phyloP scores from a whole-genome alignment of 441 rosid species.

The Gossypium schwendimanii region DNA sequence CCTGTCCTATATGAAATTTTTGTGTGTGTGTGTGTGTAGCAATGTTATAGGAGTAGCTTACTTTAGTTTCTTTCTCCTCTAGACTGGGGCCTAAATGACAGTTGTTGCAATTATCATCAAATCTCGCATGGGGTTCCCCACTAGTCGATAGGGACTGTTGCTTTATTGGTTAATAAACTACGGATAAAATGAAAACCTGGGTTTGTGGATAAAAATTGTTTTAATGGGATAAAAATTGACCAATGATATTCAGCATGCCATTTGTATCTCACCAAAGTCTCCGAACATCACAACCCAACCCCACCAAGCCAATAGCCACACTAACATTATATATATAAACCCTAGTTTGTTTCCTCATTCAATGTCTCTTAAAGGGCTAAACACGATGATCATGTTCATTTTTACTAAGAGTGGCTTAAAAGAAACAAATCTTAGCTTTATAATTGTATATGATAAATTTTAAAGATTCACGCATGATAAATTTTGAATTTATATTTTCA shows the following conservation, averaged over 20 bases:
- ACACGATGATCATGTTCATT: background rate
- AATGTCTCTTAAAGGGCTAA: no score
- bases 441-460: no score
- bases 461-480: no score
- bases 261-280: background rate
- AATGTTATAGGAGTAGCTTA: background rate
- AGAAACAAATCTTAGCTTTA: no score
- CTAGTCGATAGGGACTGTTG: conserved; percentile 25
- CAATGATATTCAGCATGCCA: background rate
- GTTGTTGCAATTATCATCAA: conserved; percentile 23
- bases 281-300: background rate
- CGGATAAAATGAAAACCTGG: background rate
- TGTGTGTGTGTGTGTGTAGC: background rate
- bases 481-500: no score
- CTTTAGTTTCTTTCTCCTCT: conserved; percentile 7
- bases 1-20: background rate
- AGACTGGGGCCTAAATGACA: conserved; percentile 25
- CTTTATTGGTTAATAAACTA: background rate
- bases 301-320: background rate
- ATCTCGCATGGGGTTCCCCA: conserved; percentile 26
- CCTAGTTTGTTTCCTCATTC: background rate
- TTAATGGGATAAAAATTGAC: background rate
- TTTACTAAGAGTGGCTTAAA: background rate
- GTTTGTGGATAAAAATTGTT: background rate
- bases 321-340: background rate